Percentiles rank a stretch among this genome's conserved stretches.
These are phyloP conservation scores for Alternaria infectoria DNA, from an alignment of 2,329 filamentous ascomycete species.

Conservation along the genomic window DNA sequence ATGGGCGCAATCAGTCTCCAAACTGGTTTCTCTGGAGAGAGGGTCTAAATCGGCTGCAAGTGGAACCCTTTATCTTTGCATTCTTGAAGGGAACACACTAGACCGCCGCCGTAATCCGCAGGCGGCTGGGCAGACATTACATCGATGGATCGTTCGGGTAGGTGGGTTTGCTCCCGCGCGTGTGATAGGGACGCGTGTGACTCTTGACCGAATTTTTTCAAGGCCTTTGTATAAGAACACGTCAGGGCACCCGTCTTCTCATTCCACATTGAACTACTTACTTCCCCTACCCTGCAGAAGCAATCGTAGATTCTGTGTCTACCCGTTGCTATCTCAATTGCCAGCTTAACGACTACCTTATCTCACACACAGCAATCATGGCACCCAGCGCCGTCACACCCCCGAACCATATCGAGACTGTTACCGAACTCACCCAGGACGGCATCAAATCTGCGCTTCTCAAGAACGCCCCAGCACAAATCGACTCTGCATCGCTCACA, in stretches of 20 bases:
- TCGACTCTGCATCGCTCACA: constrained; percentile 32
- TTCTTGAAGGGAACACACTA: constrained; percentile 16
- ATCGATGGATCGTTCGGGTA: constrained; percentile 11
- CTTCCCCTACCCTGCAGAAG: background rate
- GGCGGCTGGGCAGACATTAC: constrained; percentile 16
- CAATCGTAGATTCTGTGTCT: background rate
- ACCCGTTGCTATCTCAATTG: background rate
- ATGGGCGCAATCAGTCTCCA: background rate
- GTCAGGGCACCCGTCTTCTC: background rate
- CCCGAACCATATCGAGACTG: constrained; percentile 29
- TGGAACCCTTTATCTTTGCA: constrained; percentile 20
- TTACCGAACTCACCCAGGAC: constrained; percentile 39
- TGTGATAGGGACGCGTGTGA: constrained; percentile 36
- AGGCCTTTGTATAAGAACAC: constrained; percentile 24
- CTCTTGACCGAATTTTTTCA: constrained; percentile 27
- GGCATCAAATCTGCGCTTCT: constrained; percentile 41
- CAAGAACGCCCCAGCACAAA: constrained; percentile 40
- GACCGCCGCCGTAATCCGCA: constrained; percentile 15
- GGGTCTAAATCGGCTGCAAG: constrained; percentile 10
- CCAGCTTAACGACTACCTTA: background rate
- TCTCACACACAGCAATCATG: constrained; percentile 22
- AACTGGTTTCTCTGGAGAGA: background rate
- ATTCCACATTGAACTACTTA: background rate
- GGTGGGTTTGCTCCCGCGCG: constrained; percentile 17
- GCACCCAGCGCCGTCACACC: constrained; percentile 43